Evolutionary conservation across 1,139 yeast genomes (phyloP).

Genomic region (Suhomyces terraborum): DNA sequence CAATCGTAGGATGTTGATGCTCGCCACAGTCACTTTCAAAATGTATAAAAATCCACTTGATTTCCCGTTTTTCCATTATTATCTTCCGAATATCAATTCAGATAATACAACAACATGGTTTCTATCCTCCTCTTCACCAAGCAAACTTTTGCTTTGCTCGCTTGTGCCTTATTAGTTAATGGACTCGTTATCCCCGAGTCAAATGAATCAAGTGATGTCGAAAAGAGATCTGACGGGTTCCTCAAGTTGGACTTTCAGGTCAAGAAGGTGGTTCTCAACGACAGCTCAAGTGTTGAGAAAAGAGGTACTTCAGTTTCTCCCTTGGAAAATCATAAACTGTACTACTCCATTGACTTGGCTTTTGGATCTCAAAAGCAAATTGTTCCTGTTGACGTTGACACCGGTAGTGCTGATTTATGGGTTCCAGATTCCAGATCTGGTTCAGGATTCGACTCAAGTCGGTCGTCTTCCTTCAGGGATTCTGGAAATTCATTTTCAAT

Average conservation of each 20-base stretch:
- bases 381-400: conserved; percentile 19
- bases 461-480: conserved; percentile 8
- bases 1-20: neutral
- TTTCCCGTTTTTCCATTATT: neutral
- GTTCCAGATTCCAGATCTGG: conserved; percentile 5
- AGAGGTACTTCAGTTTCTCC: conserved; percentile 5
- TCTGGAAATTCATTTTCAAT: conserved; percentile 15
- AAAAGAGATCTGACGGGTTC: conserved; percentile 13
- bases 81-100: neutral
- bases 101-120: conserved; percentile 9
- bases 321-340: conserved; percentile 6
- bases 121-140: conserved; percentile 11
- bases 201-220: conserved; percentile 2
- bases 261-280: conserved; percentile 1
- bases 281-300: neutral
- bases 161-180: conserved; percentile 8
- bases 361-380: conserved; percentile 15
- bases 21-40: neutral
- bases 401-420: conserved; percentile 29
- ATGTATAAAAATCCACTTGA: conserved; percentile 3
- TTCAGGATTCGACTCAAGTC: conserved; percentile 8
- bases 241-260: conserved; percentile 18
- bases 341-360: conserved; percentile 13
- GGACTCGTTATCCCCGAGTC: conserved; percentile 13
- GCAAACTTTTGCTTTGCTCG: conserved; percentile 12